A percentile compares a stretch with the other conserved stretches of the same genome.
phyloP scores from a whole-genome alignment of 2,329 filamentous ascomycete genomes.

The Stagonosporopsis tanaceti region DNA sequence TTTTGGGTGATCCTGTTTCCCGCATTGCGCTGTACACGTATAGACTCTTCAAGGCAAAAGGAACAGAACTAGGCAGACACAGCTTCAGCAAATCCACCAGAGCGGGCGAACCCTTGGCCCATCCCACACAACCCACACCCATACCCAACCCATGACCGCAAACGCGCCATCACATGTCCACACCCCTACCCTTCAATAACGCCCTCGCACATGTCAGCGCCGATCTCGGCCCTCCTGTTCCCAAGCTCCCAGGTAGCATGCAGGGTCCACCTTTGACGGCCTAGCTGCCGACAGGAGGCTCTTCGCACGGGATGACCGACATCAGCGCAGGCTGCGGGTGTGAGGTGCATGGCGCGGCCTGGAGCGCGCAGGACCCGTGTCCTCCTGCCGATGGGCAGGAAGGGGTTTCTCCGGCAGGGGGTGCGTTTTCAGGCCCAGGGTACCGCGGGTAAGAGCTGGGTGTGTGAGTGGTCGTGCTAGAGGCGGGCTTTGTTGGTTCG shows the following conservation, averaged over 20 bases:
- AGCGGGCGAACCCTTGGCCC: not conserved
- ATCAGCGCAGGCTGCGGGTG: not conserved
- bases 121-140: no score
- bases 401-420: not conserved
- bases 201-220: not conserved
- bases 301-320: conserved; percentile 1
- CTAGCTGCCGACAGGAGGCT: conserved; percentile 1
- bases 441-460: not conserved
- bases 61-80: not conserved
- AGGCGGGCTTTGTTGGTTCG: not conserved
- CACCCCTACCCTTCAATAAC: not conserved
- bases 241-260: not conserved
- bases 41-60: not conserved
- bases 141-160: not conserved
- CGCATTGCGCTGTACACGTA: not conserved
- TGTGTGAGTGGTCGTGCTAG: not conserved
- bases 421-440: not conserved
- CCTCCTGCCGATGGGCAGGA: not conserved
- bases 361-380: not conserved
- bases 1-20: not conserved
- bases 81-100: not conserved
- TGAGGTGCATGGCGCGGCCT: not conserved
- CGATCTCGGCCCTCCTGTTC: not conserved
- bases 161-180: not conserved
- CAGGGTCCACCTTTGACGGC: not conserved